A percentile compares a stretch with the other conserved stretches of the same genome.
These are phyloP conservation scores for Aspergillus candidus DNA, from an alignment of 2,329 filamentous ascomycete species.

Conservation along the genomic window DNA sequence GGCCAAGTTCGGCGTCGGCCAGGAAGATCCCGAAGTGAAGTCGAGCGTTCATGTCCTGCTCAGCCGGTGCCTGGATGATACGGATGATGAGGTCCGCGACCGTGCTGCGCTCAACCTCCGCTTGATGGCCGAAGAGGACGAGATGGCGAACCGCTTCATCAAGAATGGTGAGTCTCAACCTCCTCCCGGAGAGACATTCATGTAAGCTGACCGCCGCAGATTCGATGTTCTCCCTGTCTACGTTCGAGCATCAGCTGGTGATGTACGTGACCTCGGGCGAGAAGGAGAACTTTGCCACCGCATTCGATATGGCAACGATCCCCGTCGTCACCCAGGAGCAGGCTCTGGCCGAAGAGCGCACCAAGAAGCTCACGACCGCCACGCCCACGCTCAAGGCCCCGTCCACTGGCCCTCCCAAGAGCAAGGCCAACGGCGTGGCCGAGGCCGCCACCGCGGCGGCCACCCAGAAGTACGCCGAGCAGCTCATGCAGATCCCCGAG, in stretches of 20 bases:
- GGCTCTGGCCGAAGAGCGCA: constrained; percentile 90
- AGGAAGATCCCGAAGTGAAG: constrained; percentile 95
- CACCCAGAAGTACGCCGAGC: constrained; percentile 82
- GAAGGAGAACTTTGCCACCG: constrained; percentile 71
- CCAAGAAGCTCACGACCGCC: constrained; percentile 91
- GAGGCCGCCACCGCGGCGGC: constrained; percentile 74
- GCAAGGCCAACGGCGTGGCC: constrained; percentile 59
- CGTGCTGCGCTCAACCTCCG: constrained; percentile 87
- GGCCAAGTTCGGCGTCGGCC: constrained; percentile 94
- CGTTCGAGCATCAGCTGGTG: constrained; percentile 94
- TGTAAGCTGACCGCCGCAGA: constrained; percentile 49
- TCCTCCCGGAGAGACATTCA: neutral
- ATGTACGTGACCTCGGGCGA: constrained; percentile 95
- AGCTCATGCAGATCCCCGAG: constrained; percentile 83
- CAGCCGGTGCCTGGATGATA: constrained; percentile 89
- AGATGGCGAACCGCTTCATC: constrained; percentile 78
- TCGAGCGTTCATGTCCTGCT: constrained; percentile 88
- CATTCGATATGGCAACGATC: constrained; percentile 87
- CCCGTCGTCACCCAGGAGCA: constrained; percentile 93
- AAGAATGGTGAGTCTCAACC: constrained; percentile 65
- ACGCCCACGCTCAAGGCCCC: constrained; percentile 92
- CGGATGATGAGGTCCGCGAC: constrained; percentile 95
- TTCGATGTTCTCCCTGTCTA: constrained; percentile 88
- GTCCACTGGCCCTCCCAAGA: constrained; percentile 69
- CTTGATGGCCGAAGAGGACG: constrained; percentile 86